Evolutionary conservation across 768 basidiomycete genomes (phyloP).

Genomic region (Rhodocollybia butyracea): DNA sequence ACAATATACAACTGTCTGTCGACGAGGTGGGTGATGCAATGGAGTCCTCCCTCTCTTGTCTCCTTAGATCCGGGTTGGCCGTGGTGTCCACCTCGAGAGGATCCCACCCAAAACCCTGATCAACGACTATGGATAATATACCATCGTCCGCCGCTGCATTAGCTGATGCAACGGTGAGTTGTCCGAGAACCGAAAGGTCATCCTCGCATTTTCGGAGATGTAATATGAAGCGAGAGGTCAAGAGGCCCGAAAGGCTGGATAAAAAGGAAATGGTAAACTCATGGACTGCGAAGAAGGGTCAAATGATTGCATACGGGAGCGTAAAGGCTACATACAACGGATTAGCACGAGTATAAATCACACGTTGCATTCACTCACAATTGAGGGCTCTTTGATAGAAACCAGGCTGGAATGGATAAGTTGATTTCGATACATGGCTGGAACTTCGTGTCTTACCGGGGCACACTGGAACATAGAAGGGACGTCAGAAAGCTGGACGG

Average conservation of each 20-base stretch:
- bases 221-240: constrained; percentile 6
- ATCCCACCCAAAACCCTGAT: constrained; percentile 1
- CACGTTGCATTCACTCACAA: too few species aligned
- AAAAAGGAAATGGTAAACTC: background rate
- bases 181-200: background rate
- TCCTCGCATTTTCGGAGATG: constrained; percentile 7
- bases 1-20: too few species aligned
- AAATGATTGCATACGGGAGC: constrained; percentile 17
- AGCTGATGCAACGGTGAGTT: background rate
- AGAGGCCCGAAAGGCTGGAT: constrained; percentile 2
- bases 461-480: too few species aligned
- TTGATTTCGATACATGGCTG: background rate
- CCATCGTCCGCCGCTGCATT: background rate
- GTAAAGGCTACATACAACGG: too few species aligned
- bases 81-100: background rate
- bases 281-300: background rate
- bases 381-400: constrained; percentile 26
- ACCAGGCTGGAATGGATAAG: constrained; percentile 14
- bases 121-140: background rate
- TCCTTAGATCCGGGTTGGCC: background rate
- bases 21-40: too few species aligned
- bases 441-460: constrained; percentile 13
- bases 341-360: too few species aligned
- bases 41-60: background rate
- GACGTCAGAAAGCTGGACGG: too few species aligned